Conservation (phyloP, 306 rosid genomes). For the Astragalus membranaceus region DNA sequence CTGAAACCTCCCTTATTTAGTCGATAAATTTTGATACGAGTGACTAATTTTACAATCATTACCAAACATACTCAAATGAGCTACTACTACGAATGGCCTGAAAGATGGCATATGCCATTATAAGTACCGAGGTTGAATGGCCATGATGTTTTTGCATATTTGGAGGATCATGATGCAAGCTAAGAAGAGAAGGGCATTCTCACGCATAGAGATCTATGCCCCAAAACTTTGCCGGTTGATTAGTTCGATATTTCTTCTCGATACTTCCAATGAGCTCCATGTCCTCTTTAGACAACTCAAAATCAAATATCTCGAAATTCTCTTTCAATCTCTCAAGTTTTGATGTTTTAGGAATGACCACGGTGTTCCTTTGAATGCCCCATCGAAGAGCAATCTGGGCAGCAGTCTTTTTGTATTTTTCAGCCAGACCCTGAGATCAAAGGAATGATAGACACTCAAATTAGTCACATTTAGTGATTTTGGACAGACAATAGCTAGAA, state of each 20-base stretch:
- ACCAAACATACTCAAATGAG: background rate
- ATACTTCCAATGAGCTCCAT: conserved; percentile 49
- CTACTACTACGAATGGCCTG: background rate
- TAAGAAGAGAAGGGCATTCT: background rate
- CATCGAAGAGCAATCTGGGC: conserved; percentile 80
- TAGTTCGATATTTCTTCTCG: conserved; percentile 60
- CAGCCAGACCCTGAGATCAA: conserved; percentile 53
- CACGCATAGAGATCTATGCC: conserved; percentile 73
- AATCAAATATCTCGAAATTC: conserved; percentile 63
- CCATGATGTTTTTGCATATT: background rate
- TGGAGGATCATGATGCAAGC: background rate
- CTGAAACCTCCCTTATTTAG: background rate
- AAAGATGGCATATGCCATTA: background rate
- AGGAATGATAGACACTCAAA: background rate
- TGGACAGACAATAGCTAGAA: background rate
- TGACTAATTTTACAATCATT: background rate
- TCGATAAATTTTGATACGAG: background rate
- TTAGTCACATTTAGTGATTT: background rate
- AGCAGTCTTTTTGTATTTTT: conserved; percentile 54
- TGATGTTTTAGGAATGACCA: conserved; percentile 79
- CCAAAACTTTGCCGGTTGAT: conserved; percentile 80
- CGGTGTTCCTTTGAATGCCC: conserved; percentile 71
- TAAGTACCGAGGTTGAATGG: background rate
- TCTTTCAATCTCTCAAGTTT: conserved; percentile 74
- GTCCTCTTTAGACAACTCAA: conserved; percentile 61